Conservation (phyloP, 2,329 filamentous ascomycete species). For the Rosellinia necatrix region DNA sequence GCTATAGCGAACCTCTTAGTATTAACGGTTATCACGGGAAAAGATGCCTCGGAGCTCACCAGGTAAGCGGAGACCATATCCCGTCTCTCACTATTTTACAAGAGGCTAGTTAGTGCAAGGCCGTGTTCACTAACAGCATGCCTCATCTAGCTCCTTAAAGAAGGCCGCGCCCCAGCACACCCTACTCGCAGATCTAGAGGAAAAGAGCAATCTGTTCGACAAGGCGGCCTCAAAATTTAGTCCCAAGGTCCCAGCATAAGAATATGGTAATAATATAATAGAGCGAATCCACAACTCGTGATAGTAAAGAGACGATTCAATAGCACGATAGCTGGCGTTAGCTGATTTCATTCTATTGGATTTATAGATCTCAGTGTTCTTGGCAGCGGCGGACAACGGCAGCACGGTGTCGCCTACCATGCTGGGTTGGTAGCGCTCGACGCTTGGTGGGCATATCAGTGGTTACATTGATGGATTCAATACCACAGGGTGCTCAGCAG, state of each 20-base stretch:
- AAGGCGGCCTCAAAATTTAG: conserved; percentile 84
- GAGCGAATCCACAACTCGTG: neutral
- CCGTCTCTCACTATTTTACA: neutral
- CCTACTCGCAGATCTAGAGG: conserved; percentile 73
- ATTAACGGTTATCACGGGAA: conserved; percentile 76
- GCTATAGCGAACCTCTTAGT: conserved; percentile 85
- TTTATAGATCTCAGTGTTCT: conserved; percentile 10
- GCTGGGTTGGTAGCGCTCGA: no score
- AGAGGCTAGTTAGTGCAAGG: neutral
- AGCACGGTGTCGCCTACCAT: neutral
- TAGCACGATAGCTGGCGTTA: conserved; percentile 1
- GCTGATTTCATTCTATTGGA: conserved; percentile 4
- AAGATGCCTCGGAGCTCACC: conserved; percentile 65
- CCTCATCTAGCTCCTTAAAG: conserved; percentile 54
- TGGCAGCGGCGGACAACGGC: neutral
- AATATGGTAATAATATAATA: neutral
- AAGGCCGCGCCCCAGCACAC: conserved; percentile 69
- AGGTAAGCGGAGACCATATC: conserved; percentile 54
- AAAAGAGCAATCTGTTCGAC: conserved; percentile 89
- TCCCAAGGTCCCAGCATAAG: conserved; percentile 72
- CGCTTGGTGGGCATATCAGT: neutral
- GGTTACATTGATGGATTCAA: neutral
- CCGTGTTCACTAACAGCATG: conserved; percentile 3
- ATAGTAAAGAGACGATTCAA: conserved; percentile 1
- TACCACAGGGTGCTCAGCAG: neutral